phyloP scores from a whole-genome alignment of 2,329 filamentous ascomycete species.

The Elsinoe ampelina region DNA sequence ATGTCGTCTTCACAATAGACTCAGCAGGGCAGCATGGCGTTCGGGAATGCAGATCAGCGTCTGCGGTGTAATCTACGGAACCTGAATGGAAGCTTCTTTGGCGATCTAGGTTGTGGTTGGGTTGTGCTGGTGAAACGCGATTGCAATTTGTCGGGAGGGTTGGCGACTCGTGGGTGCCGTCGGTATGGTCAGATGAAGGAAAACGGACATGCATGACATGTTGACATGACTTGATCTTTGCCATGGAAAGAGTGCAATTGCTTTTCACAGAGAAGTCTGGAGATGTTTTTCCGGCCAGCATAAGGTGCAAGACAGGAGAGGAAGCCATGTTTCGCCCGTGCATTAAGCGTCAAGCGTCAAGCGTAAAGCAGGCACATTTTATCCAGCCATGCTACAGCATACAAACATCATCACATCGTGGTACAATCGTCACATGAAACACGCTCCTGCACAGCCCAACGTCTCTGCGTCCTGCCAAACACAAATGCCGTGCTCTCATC shows the following conservation, averaged over 20 bases:
- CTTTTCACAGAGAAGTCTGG: no score
- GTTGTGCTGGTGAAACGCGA: slow-evolving; percentile 8
- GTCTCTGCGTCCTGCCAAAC: background rate
- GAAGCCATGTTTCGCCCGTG: background rate
- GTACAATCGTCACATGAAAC: background rate
- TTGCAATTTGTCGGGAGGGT: background rate
- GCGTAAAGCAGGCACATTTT: background rate
- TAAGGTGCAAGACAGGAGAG: background rate
- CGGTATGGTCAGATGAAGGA: background rate
- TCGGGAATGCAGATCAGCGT: background rate
- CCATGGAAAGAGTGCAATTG: background rate
- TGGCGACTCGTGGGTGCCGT: background rate
- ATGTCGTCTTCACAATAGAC: background rate
- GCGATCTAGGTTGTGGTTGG: background rate
- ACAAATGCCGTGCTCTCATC: background rate
- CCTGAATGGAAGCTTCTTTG: slow-evolving; percentile 1
- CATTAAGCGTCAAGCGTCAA: no score
- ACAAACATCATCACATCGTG: background rate
- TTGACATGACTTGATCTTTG: background rate
- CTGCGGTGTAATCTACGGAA: slow-evolving; percentile 2
- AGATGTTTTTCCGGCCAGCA: background rate
- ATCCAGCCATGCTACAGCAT: background rate
- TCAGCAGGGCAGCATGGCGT: background rate
- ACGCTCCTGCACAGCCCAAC: background rate
- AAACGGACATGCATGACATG: slow-evolving; percentile 1